A percentile compares a stretch with the other conserved stretches of the same genome.
Evolutionary conservation across 139 green algal species (phyloP).

Genomic region (Tetradesmus lagerheimii): DNA sequence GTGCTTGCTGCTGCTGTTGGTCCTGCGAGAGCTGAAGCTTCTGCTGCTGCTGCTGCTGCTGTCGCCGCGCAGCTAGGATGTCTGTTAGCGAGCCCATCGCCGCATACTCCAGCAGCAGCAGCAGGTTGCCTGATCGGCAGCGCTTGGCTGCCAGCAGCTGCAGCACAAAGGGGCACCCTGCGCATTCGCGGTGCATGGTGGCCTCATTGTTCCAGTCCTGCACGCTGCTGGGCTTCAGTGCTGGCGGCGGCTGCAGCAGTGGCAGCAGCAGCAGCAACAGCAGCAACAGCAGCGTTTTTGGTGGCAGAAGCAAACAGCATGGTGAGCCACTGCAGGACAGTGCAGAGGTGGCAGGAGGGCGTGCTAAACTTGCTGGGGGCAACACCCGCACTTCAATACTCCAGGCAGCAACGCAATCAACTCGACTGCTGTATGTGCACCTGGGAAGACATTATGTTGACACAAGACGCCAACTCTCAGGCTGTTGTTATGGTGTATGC

Average conservation of each 20-base stretch:
- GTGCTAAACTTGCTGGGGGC: too few relatives aligned
- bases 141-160: constrained; percentile 47
- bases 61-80: not conserved
- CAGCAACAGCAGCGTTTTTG: not conserved
- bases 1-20: not conserved
- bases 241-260: not conserved
- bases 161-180: constrained; percentile 44
- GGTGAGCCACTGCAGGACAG: not conserved
- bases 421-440: too few relatives aligned
- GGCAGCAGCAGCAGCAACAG: not conserved
- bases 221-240: constrained; percentile 32
- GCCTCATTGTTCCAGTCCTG: constrained; percentile 31
- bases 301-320: not conserved
- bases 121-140: constrained; percentile 21
- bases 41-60: constrained; percentile 22
- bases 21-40: not conserved
- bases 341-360: too few relatives aligned
- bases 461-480: too few relatives aligned
- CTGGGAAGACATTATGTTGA: too few relatives aligned
- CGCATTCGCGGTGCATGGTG: constrained; percentile 36
- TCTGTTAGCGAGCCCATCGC: constrained; percentile 16
- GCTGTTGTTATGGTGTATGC: too few relatives aligned
- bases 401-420: too few relatives aligned
- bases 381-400: too few relatives aligned
- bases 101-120: constrained; percentile 45